A percentile compares a stretch with the other conserved stretches of the same genome.
phyloP scores from a whole-genome alignment of 139 green algal species.

The Ulvella scutata region DNA sequence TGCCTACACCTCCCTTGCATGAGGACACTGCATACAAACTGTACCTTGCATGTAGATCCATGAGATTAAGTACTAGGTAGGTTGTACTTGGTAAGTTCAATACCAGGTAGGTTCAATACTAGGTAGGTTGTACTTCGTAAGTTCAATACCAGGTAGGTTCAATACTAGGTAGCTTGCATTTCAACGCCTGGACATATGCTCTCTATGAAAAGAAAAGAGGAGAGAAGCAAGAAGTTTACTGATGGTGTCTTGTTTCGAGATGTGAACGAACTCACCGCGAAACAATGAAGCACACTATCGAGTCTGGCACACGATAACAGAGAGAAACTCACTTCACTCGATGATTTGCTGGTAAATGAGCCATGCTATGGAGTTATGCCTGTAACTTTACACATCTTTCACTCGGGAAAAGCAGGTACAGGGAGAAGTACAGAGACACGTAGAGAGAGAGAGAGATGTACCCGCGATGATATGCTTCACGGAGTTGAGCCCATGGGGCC shows the following conservation, averaged over 20 bases:
- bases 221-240: too few relatives aligned
- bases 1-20: constrained; percentile 82
- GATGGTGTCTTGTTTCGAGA: too few relatives aligned
- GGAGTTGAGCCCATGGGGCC: constrained; percentile 50
- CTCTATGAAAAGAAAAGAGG: too few relatives aligned
- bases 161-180: too few relatives aligned
- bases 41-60: neutral
- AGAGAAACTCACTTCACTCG: constrained; percentile 29
- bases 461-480: constrained; percentile 89
- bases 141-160: neutral
- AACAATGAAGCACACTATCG: neutral
- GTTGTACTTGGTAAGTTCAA: neutral
- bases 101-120: neutral
- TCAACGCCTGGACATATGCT: too few relatives aligned
- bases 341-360: too few relatives aligned
- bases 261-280: too few relatives aligned
- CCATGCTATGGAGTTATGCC: too few relatives aligned
- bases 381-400: constrained; percentile 74
- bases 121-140: too few relatives aligned
- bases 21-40: constrained; percentile 21
- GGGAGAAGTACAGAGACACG: too few relatives aligned
- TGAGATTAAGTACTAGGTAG: neutral
- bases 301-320: neutral
- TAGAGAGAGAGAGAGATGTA: too few relatives aligned
- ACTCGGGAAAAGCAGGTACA: too few relatives aligned